A percentile compares a stretch with the other conserved stretches of the same genome.
These are phyloP conservation scores for Fusarium decemcellulare DNA, from an alignment of 2,329 filamentous ascomycete species.

Conservation along the genomic window DNA sequence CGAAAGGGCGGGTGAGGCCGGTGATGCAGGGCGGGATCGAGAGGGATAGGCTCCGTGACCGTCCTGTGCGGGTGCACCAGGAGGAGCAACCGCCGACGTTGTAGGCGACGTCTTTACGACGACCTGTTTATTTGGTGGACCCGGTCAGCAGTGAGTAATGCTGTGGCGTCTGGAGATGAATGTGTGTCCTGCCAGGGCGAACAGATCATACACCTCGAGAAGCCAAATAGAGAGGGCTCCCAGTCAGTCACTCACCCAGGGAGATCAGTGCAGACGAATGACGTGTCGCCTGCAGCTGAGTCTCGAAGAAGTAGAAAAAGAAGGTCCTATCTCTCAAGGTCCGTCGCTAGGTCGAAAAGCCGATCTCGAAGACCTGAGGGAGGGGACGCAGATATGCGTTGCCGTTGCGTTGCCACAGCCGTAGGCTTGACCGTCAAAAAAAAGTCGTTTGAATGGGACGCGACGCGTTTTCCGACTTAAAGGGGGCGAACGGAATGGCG, in stretches of 20 bases:
- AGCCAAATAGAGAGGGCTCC: constrained; percentile 16
- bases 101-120: constrained; percentile 69
- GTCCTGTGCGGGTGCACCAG: constrained; percentile 75
- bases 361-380: constrained; percentile 42
- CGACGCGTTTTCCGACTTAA: constrained; percentile 53
- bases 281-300: constrained; percentile 71
- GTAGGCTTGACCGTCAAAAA: constrained; percentile 13
- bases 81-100: constrained; percentile 64
- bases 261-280: constrained; percentile 76
- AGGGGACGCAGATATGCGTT: constrained; percentile 33
- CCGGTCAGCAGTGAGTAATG: constrained; percentile 45
- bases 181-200: constrained; percentile 33
- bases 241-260: constrained; percentile 57
- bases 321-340: constrained; percentile 47
- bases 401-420: constrained; percentile 23
- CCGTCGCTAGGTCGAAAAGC: constrained; percentile 42
- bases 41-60: constrained; percentile 58
- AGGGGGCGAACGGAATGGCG: constrained; percentile 46
- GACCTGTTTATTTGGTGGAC: constrained; percentile 49
- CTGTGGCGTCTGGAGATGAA: constrained; percentile 42
- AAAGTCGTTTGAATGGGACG: constrained; percentile 42
- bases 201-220: constrained; percentile 33
- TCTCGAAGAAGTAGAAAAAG: constrained; percentile 55
- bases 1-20: constrained; percentile 72
- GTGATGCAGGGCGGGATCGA: constrained; percentile 52